Base-by-base conservation (phyloP, 2,329 filamentous ascomycete genomes). In the Mycosphaerella arachidis region DNA sequence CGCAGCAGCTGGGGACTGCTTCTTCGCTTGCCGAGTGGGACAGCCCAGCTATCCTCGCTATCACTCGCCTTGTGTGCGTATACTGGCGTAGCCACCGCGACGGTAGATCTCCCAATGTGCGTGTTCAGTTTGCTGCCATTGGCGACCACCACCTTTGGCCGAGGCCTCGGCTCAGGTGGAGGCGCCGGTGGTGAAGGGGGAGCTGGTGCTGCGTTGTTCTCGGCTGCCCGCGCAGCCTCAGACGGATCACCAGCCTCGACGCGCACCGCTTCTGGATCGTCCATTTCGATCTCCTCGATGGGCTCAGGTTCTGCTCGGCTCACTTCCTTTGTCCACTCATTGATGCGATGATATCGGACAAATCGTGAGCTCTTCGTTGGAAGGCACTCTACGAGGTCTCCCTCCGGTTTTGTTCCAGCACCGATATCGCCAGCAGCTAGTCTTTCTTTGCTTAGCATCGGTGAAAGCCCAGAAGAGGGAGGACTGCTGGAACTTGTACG, bases 321-420 rank as follows among this genome's bases (percentile, higher is more conserved):
- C 10, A 96, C 80, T 73, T 96, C 91, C 73, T 96, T 97, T 0
- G 92, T 91, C 93, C 93, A 97, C 76, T 97, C 93, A 65, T 96
- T 96, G 1, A 92, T 97, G 59, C 93, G 85, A 71, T 94, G 96
- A 0, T 89, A 90, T 72, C 91, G 79, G 1, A 92, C 88, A 8
- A 96, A 84, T 62, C 85, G 87, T 1, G 92, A 94, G 35, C 92
- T 75, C 12, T 85, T 84, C n/a, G 81, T 78, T 0, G 90, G 90
- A 9, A 96, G 81, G 10, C 81, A 81, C 3, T 86, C 84, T 63
- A 81, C 86, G 60, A 89, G 53, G 27, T 57, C 58, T 7, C 53
- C 53, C 24, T 60, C 57, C 45, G 48, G 35, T 33, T 31, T 24
- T 1, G 16, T 50, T 20, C 16, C 51, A 31, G 24, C 24, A 24